Evolutionary conservation across 2,329 filamentous ascomycete genomes (phyloP), one percentile per base, ranked within the genome.

Genomic region (Trichophyton rubrum): DNA sequence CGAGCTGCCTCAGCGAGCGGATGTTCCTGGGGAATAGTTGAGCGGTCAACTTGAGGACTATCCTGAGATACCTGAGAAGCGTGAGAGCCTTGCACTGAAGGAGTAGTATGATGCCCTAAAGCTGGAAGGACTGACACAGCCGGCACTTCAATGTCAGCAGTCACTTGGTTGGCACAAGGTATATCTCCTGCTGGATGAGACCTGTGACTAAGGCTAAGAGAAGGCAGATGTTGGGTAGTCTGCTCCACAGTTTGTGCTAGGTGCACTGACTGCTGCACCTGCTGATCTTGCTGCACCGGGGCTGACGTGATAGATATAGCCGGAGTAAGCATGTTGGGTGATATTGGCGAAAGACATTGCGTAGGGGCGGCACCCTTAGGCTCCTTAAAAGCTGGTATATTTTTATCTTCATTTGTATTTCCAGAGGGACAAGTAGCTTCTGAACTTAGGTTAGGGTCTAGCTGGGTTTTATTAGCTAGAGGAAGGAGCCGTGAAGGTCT

Each of bases 141-240:
- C 5, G 1, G 17, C 20, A 4, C 7, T 9, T 8, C 9, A 47
- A 33, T 13, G 11, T 33, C 49, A 30, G 49, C 15, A 3, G 45
- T 33, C 15, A 57, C 55, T 33, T 30, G 40, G 30, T 58, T 55
- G 35, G 17, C 30, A 15, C 38, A n/a, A 20, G 56, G 24, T 17
- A 22, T 17, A 11, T 15, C 30, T 8, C 56, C 45, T 27, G 11
- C 22, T 9, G 27, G 38, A 27, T 58, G 41, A 15, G 49, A 56
- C 49, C 53, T 45, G 15, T 56, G 60, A 7, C 55, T 56, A 7
- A 40, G 58, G 49, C 45, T 45, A 15, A 56, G 60, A 43, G 60
- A 61, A 15, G 45, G 60, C 43, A 61, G 40, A n/a, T 22, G 56
- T 22, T 53, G 58, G 7, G 53, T 40, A 3, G 13, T 30, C 13